These are phyloP conservation scores for Lipomyces sp. DNA, from an alignment of 805 yeast genomes.

Conservation along the genomic window DNA sequence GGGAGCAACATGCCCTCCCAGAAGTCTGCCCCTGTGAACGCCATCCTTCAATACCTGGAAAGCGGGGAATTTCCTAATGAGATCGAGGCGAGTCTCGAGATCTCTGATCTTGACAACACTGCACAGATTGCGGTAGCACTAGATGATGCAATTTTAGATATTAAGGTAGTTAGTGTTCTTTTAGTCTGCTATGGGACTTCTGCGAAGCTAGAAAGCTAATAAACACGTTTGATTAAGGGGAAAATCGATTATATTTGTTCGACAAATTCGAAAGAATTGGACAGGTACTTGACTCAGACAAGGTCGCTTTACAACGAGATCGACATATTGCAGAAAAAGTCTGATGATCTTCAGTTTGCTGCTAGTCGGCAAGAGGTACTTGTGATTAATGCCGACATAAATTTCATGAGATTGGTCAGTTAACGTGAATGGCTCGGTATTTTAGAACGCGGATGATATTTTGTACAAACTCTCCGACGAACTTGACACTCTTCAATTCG, in stretches of 20 bases:
- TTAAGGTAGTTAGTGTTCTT: too few species aligned
- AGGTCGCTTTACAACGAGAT: slow-evolving; percentile 5
- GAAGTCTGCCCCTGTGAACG: not conserved
- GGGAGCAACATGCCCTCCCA: too few species aligned
- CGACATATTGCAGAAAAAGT: slow-evolving; percentile 8
- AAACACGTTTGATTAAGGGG: slow-evolving; percentile 10
- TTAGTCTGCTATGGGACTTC: too few species aligned
- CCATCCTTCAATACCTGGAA: slow-evolving; percentile 16
- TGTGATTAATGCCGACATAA: too few species aligned
- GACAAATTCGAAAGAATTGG: slow-evolving; percentile 17
- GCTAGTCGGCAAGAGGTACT: slow-evolving; percentile 17
- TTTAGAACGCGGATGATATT: slow-evolving; percentile 23
- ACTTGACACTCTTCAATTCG: slow-evolving; percentile 3
- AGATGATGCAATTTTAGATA: slow-evolving; percentile 11
- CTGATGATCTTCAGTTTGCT: slow-evolving; percentile 1
- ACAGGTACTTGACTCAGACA: slow-evolving; percentile 13
- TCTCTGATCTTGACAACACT: slow-evolving; percentile 13
- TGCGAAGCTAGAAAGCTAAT: too few species aligned
- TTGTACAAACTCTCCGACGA: slow-evolving; percentile 17
- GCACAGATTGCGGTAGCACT: slow-evolving; percentile 5
- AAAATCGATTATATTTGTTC: slow-evolving; percentile 14
- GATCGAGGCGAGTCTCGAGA: slow-evolving; percentile 5
- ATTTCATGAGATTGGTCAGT: not conserved
- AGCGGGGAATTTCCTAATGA: slow-evolving; percentile 22
- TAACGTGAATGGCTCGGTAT: not conserved